A percentile compares a stretch with the other conserved stretches of the same genome.
phyloP scores from a whole-genome alignment of 2,329 filamentous ascomycete genomes.

The Pezizomycotina sp. region DNA sequence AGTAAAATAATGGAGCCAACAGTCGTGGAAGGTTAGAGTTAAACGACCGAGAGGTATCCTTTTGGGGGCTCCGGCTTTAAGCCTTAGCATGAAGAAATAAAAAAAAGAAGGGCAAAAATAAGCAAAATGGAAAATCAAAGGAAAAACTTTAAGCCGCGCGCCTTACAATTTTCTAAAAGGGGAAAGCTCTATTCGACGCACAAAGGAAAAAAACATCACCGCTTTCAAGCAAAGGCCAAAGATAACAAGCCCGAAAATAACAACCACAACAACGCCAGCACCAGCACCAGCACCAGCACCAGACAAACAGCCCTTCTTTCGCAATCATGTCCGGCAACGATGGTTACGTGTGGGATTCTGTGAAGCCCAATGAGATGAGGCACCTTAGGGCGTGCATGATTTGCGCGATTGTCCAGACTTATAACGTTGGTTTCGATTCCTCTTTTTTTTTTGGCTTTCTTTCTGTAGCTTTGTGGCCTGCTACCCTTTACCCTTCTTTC shows the following conservation, averaged over 20 bases:
- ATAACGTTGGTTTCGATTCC: slow-evolving; percentile 39
- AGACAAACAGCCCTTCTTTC: slow-evolving; percentile 5
- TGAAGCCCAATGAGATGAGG: slow-evolving; percentile 54
- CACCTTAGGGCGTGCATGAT: slow-evolving; percentile 95
- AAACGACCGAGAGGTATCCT: too few species aligned
- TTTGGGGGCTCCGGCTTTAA: too few species aligned
- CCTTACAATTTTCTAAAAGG: too few species aligned
- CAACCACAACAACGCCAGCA: slow-evolving; percentile 1
- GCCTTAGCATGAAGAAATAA: too few species aligned
- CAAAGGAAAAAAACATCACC: slow-evolving; percentile 6
- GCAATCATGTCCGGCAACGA: slow-evolving; percentile 8
- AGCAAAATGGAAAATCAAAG: too few species aligned
- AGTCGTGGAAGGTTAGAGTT: too few species aligned
- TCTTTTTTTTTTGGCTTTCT: slow-evolving; percentile 2
- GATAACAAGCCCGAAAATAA: slow-evolving; percentile 1
- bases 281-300: slow-evolving; percentile 1
- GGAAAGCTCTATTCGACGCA: neutral
- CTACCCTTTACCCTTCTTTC: slow-evolving; percentile 8
- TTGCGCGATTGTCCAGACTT: slow-evolving; percentile 82
- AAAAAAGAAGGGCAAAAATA: too few species aligned
- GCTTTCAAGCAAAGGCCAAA: neutral
- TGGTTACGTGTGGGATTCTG: slow-evolving; percentile 21
- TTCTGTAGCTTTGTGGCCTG: slow-evolving; percentile 2
- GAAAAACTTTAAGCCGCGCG: too few species aligned
- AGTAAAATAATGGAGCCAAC: too few species aligned